phyloP scores from a whole-genome alignment of 805 yeast genomes.

The Dipodascus albidus region DNA sequence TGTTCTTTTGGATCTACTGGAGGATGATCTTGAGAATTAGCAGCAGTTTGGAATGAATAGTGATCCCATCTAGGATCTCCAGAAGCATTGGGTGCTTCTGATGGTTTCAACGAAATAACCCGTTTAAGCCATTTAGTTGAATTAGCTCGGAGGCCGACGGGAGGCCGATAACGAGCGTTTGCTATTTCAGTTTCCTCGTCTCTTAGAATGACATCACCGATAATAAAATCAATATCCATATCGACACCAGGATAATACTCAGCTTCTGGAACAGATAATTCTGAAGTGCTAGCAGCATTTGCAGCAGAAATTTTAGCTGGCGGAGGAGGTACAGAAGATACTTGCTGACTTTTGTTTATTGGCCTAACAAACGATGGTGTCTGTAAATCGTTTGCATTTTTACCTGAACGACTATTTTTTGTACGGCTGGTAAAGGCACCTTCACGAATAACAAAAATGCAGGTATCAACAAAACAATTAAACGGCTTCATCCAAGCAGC shows the following conservation, averaged over 20 bases:
- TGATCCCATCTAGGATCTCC: too few relatives aligned
- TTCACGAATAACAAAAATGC: constrained; percentile 67
- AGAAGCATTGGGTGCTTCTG: too few relatives aligned
- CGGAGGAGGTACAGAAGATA: too few relatives aligned
- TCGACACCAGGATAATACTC: neutral
- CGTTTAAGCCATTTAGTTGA: neutral
- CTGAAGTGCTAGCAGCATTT: neutral
- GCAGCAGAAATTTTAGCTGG: constrained; percentile 4
- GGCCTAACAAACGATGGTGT: constrained; percentile 6
- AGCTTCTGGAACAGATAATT: neutral
- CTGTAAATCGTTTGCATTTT: constrained; percentile 3
- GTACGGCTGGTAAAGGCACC: constrained; percentile 48
- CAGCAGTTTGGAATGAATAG: too few relatives aligned
- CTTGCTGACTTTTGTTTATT: neutral
- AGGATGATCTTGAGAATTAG: too few relatives aligned
- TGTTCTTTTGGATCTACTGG: too few relatives aligned
- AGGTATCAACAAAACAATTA: constrained; percentile 63
- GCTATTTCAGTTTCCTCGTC: neutral
- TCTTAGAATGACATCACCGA: neutral
- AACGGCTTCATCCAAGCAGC: constrained; percentile 72
- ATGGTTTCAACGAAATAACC: too few relatives aligned
- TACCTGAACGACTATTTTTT: neutral
- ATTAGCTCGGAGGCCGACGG: neutral
- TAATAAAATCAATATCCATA: neutral
- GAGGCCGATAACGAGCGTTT: neutral